Evolutionary conservation across 345 rosid species (phyloP).

Genomic region (Geranium brycei): DNA sequence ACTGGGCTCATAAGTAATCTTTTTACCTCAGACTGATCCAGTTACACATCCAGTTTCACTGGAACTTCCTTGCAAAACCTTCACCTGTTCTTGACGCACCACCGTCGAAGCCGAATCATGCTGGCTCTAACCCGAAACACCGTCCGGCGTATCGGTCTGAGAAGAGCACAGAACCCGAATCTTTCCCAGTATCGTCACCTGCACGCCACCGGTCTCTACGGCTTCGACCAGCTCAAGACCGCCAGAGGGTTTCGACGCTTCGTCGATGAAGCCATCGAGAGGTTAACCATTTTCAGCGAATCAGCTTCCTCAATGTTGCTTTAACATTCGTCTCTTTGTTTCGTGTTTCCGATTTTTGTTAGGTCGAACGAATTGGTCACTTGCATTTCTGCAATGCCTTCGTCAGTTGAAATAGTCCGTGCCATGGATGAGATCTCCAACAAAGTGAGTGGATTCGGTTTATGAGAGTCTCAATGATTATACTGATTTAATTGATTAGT

Average conservation of each 20-base stretch:
- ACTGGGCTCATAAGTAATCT: no score
- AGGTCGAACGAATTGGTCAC: slow-evolving; percentile 70
- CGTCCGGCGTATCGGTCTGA: background rate
- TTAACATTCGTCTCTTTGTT: background rate
- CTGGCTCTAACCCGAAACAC: slow-evolving; percentile 2
- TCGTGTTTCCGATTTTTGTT: slow-evolving; percentile 5
- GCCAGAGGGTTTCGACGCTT: slow-evolving; percentile 75
- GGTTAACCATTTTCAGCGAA: slow-evolving; percentile 18
- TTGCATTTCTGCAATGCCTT: slow-evolving; percentile 52
- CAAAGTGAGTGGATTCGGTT: slow-evolving; percentile 37
- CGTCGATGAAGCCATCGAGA: slow-evolving; percentile 83
- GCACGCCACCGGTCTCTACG: slow-evolving; percentile 67
- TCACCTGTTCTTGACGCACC: background rate
- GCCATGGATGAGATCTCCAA: slow-evolving; percentile 94
- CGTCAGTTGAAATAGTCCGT: slow-evolving; percentile 50
- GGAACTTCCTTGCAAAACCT: no score
- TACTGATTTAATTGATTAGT: background rate
- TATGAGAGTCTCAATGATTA: slow-evolving; percentile 7
- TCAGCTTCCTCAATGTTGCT: background rate
- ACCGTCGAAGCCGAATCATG: background rate
- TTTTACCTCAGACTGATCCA: no score
- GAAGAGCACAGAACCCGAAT: slow-evolving; percentile 12
- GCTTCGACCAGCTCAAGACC: slow-evolving; percentile 53
- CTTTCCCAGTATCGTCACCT: slow-evolving; percentile 11
- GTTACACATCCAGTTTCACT: no score